Base-by-base conservation (phyloP, 2,329 filamentous ascomycete species). In the Hypoxylon sp. region DNA sequence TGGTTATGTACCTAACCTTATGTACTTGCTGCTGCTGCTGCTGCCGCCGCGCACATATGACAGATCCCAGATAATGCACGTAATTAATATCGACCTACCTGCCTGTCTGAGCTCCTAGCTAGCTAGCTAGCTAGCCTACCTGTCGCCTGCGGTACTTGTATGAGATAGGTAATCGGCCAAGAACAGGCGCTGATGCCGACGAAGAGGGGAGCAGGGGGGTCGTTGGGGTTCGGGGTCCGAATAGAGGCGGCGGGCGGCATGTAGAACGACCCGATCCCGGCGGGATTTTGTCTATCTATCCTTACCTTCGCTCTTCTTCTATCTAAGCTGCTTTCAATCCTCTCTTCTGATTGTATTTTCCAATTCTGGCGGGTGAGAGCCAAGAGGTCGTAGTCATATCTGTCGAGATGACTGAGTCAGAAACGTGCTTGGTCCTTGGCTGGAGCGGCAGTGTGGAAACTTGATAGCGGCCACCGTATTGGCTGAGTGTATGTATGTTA, bases 221-320 rank as follows among this genome's bases (percentile, higher is more conserved):
- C 27, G 21, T 31, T 49, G 38, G 52, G 48, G n/a, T 53, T 56
- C 60, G 52, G 58, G 48, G 52, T 60, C 60, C 60, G 60, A 62
- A 27, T 15, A 9, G 35, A 4, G 43, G 26, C 45, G 48, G 48
- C 23, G 41, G 27, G 41, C 60, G 60, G 60, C 40, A 53, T 60
- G 59, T 24, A 59, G 35, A 60, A 60, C 29, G 29, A 13, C 52
- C 55, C 60, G 60, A 59, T 35, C 42, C 60, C 59, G 55, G 20
- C 51, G 13, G 31, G 17, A 15, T 48, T 41, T 18, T 35, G 47
- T 20, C 41, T 53, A 20, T 33, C 35, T 46, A 18, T 33, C 21
- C 17, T 42, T n/a, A 31, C 23, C 24, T 42, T 48, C 18, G 5
- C 24, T 24, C 5, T 11, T 24, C 40, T 13, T 45, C 11, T 5